Conservation (phyloP, 148 eudicot species). For the Suaeda aralocaspica region DNA sequence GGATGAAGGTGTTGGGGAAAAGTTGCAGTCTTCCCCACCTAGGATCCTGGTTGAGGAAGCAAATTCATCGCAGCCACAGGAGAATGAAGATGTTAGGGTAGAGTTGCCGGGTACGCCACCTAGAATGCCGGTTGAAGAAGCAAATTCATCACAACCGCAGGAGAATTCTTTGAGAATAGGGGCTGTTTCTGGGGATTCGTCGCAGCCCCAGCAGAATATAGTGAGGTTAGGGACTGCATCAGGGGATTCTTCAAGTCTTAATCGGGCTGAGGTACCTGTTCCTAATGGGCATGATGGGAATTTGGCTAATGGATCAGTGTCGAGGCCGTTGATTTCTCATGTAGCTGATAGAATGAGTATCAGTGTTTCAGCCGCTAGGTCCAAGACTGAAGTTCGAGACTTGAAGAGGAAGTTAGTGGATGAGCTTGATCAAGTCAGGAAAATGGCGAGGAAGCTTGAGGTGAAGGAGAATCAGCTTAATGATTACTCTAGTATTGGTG, state of each 20-base stretch:
- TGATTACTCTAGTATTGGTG: conserved; percentile 29
- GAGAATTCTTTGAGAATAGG: conserved; percentile 18
- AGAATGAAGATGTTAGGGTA: background rate
- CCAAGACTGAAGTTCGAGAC: conserved; percentile 44
- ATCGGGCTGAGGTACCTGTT: conserved; percentile 11
- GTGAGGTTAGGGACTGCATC: conserved; percentile 24
- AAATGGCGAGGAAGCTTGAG: conserved; percentile 54
- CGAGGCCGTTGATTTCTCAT: conserved; percentile 35
- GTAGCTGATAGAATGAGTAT: conserved; percentile 68
- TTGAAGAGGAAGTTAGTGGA: conserved; percentile 54
- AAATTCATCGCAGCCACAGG: background rate
- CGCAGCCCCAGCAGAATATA: conserved; percentile 23
- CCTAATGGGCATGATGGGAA: conserved; percentile 29
- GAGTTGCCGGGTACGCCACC: conserved; percentile 8
- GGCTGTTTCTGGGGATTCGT: conserved; percentile 29
- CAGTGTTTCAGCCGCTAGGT: conserved; percentile 39
- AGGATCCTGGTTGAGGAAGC: background rate
- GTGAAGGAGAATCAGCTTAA: conserved; percentile 50
- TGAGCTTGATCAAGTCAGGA: conserved; percentile 81
- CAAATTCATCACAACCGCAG: conserved; percentile 25
- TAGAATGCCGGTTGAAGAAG: conserved; percentile 7
- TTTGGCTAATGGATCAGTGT: conserved; percentile 28
- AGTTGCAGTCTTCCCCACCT: too few species aligned
- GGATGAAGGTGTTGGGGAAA: background rate
- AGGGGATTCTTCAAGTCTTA: conserved; percentile 29